Conservation (phyloP, 2,329 filamentous ascomycete species). For the Fusarium sp. region DNA sequence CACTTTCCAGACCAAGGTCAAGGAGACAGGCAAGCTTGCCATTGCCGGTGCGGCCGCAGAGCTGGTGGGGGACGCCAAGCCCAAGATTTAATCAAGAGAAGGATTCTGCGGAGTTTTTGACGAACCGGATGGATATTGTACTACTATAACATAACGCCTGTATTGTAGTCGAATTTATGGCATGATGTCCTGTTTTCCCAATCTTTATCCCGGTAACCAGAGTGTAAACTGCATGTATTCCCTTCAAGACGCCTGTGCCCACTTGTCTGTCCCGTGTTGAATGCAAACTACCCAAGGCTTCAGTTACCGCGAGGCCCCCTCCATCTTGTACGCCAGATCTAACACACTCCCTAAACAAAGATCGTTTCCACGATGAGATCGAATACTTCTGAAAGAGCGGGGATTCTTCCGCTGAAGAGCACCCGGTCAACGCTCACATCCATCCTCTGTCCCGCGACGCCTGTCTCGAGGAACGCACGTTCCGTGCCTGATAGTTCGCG, state of each 20-base stretch:
- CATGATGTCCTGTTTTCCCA: constrained; percentile 38
- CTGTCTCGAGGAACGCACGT: constrained; percentile 71
- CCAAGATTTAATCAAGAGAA: constrained; percentile 49
- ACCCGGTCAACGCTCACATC: constrained; percentile 52
- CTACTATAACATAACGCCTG: constrained; percentile 45
- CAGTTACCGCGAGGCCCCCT: constrained; percentile 28
- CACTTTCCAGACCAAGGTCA: constrained; percentile 89
- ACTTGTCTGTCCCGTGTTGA: constrained; percentile 5
- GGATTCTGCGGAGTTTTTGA: constrained; percentile 26
- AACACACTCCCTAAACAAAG: constrained; percentile 53
- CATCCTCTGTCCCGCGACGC: constrained; percentile 55
- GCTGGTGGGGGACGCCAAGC: constrained; percentile 64
- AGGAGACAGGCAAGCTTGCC: constrained; percentile 92
- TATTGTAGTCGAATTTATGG: constrained; percentile 45
- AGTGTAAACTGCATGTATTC: constrained; percentile 14
- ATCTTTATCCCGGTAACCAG: constrained; percentile 27
- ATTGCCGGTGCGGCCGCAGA: constrained; percentile 88
- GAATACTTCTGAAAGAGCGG: constrained; percentile 61
- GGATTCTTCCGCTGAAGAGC: constrained; percentile 54
- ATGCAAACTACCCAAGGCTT: constrained; percentile 34
- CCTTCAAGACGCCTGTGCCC: constrained; percentile 32
- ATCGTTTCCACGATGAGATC: constrained; percentile 63
- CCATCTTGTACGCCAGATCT: constrained; percentile 35
- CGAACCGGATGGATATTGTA: constrained; percentile 27
- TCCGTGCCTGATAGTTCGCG: constrained; percentile 70